phyloP scores from a whole-genome alignment of 306 rosid species.

The Castanea sativa region DNA sequence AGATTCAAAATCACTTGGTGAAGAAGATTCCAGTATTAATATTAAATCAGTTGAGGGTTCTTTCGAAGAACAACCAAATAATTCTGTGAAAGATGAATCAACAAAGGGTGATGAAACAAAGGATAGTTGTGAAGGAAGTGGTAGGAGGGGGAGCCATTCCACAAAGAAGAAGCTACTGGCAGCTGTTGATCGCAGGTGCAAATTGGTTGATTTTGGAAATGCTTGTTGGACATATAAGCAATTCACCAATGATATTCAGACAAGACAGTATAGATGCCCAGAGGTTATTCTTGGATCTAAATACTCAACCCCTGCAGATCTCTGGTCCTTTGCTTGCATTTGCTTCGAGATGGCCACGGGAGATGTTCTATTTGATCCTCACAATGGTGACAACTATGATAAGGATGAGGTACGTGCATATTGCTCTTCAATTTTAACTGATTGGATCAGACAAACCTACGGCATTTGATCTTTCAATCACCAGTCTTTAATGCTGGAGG shows the following conservation, averaged over 20 bases:
- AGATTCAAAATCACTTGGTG: slow-evolving; percentile 44
- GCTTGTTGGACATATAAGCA: slow-evolving; percentile 98
- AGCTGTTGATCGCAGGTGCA: slow-evolving; percentile 76
- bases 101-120: slow-evolving; percentile 54
- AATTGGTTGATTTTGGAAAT: slow-evolving; percentile 96
- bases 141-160: slow-evolving; percentile 64
- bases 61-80: slow-evolving; percentile 43
- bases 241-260: slow-evolving; percentile 91
- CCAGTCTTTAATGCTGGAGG: not conserved
- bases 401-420: slow-evolving; percentile 79
- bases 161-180: slow-evolving; percentile 67
- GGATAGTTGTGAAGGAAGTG: slow-evolving; percentile 35
- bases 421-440: not conserved
- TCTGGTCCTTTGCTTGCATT: slow-evolving; percentile 98
- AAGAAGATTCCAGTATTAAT: slow-evolving; percentile 55
- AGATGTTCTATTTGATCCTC: slow-evolving; percentile 96
- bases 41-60: slow-evolving; percentile 37
- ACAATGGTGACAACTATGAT: slow-evolving; percentile 87
- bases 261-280: slow-evolving; percentile 94
- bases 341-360: slow-evolving; percentile 97
- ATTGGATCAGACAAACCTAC: too few species aligned
- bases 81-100: slow-evolving; percentile 44
- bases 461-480: not conserved
- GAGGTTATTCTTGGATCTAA: slow-evolving; percentile 96
- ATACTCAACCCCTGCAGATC: slow-evolving; percentile 88